Evolutionary conservation across 1,139 yeast species (phyloP), one percentile per base, ranked within the genome.

Genomic region (Magnusiomyces paraingens): DNA sequence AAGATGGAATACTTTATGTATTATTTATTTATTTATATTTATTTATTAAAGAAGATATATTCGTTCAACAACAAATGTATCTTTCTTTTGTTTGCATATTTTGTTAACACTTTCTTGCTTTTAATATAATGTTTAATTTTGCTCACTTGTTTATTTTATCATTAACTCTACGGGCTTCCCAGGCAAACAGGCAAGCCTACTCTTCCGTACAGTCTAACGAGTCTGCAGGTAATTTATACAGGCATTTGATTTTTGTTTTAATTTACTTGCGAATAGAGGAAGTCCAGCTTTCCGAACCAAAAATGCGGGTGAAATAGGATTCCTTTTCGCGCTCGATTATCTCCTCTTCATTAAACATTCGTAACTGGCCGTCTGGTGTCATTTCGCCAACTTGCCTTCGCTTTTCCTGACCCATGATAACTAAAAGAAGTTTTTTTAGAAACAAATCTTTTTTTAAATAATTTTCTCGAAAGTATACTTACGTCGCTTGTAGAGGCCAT

Each of bases 381-480:
- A 71, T 68, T 53, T 76, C 81, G 5, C 83, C 83, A 17, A 71
- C 65, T 59, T 78, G 82, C 2, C 70, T 70, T 48, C 70, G 71
- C 59, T 78, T 70, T 56, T 76, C 77, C 35, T 75, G 73, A 3
- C 80, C 80, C 1, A 70, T 64, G 29, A 73, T 64, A 40, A 75
- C 71, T 56, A 62, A 52, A 12, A n/a, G n/a, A 52, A 55, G 36
- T 61, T 17, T 47, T 38, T 21, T 20, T 39, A 18, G 12, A 15
- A 11, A 39, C 29, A 14, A 14, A 18, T 35, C 8, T 42, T 14
- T 15, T 45, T 39, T 10, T 17, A 20, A 17, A 36, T 36, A 36
- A 36, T 4, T 14, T 36, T 4, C 3, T 6, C 3, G 4, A 3
- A 36, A 6, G 15, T 3, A 17, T 38, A 63, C 71, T 49, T 55